Conservation (phyloP, 1,284 basidiomycete species). For the Inonotus hispidus region DNA sequence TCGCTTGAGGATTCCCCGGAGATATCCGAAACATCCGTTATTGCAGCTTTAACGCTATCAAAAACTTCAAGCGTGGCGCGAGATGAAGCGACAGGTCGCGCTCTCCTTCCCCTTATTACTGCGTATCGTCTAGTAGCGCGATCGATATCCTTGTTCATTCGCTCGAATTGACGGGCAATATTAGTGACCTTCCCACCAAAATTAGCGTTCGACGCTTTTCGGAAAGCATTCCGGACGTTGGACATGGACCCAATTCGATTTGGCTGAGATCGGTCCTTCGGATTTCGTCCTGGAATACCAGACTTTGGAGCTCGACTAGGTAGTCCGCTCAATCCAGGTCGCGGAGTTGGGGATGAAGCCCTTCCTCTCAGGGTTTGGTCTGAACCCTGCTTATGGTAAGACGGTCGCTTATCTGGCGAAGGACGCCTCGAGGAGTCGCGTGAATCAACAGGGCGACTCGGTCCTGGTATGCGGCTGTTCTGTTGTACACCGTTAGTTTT, state of each 20-base stretch:
- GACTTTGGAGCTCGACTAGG: conserved; percentile 12
- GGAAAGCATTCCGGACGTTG: conserved; percentile 44
- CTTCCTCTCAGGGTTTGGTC: conserved; percentile 37
- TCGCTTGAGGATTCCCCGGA: conserved; percentile 75
- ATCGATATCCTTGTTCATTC: conserved; percentile 62
- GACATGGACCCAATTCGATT: conserved; percentile 38
- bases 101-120: conserved; percentile 81
- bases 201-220: conserved; percentile 37
- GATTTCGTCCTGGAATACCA: neutral
- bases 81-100: conserved; percentile 89
- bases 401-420: conserved; percentile 65
- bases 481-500: conserved; percentile 31
- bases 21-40: conserved; percentile 80
- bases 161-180: conserved; percentile 74
- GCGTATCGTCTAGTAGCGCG: conserved; percentile 64
- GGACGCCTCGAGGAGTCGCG: conserved; percentile 54
- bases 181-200: conserved; percentile 64
- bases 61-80: conserved; percentile 89
- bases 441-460: conserved; percentile 47
- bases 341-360: conserved; percentile 36
- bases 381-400: conserved; percentile 25
- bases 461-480: conserved; percentile 49
- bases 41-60: conserved; percentile 88
- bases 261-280: conserved; percentile 44
- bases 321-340: conserved; percentile 25